Evolutionary conservation across 2,329 filamentous ascomycete genomes (phyloP).

Genomic region (Alternaria metachromatica): DNA sequence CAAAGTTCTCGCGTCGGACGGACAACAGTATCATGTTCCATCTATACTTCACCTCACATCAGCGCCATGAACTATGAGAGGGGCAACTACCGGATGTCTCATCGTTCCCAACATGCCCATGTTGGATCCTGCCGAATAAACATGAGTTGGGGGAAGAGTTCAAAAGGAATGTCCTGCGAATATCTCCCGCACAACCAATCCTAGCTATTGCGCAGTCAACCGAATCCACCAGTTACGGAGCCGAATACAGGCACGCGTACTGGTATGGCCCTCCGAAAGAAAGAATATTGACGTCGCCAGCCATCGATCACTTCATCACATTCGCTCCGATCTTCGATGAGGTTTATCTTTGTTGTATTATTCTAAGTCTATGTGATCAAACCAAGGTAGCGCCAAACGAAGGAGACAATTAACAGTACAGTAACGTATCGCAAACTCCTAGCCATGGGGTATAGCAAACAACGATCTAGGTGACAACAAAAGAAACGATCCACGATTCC

Average conservation of each 20-base stretch:
- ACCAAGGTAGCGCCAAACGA: background rate
- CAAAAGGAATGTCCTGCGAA: background rate
- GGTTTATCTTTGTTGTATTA: background rate
- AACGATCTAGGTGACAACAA: constrained; percentile 4
- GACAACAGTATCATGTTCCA: background rate
- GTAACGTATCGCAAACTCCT: constrained; percentile 1
- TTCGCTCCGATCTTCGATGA: background rate
- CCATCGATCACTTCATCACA: background rate
- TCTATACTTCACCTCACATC: background rate
- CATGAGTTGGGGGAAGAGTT: background rate
- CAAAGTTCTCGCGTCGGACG: background rate
- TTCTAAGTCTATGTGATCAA: background rate
- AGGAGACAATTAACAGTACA: background rate
- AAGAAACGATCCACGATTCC: background rate
- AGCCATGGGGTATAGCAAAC: constrained; percentile 14
- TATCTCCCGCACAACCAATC: background rate
- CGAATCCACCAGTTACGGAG: background rate
- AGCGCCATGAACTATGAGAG: background rate
- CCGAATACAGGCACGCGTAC: background rate
- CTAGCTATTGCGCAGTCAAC: background rate
- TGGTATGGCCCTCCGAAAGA: background rate
- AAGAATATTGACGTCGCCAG: background rate
- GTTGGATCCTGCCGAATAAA: background rate
- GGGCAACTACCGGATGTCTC: background rate
- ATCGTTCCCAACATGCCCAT: background rate